Evolutionary conservation across 1,139 yeast genomes (phyloP).

Genomic region (Kluyveromyces sp.): DNA sequence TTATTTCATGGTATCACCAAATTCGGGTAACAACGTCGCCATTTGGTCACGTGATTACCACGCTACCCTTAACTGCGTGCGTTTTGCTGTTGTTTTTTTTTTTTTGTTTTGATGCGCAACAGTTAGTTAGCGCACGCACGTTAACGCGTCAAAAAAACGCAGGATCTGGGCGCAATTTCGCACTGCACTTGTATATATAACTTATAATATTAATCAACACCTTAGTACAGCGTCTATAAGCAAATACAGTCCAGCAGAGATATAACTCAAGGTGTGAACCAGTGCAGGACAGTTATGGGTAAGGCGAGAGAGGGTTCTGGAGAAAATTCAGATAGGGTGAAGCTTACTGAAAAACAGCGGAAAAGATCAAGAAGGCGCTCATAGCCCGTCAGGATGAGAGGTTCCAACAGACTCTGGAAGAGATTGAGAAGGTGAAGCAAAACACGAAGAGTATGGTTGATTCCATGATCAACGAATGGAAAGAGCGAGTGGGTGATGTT

Average conservation of each 20-base stretch:
- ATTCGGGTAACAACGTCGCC: background rate
- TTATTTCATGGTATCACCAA: background rate
- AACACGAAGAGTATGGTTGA: background rate
- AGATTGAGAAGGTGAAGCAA: constrained; percentile 3
- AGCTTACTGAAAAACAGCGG: constrained; percentile 7
- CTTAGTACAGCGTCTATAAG: no score
- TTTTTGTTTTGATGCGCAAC: no score
- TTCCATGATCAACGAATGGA: background rate
- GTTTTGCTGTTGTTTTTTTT: background rate
- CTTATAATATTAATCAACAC: no score
- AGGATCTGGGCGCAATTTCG: no score
- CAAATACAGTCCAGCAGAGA: no score
- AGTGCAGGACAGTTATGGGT: background rate
- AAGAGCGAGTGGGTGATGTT: background rate
- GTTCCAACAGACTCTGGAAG: constrained; percentile 8
- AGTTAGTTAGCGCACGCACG: no score
- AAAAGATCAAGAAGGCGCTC: constrained; percentile 5
- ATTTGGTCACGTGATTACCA: background rate
- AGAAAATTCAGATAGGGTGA: background rate
- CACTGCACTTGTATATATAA: no score
- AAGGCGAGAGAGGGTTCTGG: background rate
- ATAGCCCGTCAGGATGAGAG: constrained; percentile 9
- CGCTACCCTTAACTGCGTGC: background rate
- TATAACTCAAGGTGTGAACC: background rate
- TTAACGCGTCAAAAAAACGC: no score